Percentiles rank a stretch among this genome's conserved stretches.
phyloP scores from a whole-genome alignment of 176 grass and related monocot species.

The Rhynchospora breviuscula region DNA sequence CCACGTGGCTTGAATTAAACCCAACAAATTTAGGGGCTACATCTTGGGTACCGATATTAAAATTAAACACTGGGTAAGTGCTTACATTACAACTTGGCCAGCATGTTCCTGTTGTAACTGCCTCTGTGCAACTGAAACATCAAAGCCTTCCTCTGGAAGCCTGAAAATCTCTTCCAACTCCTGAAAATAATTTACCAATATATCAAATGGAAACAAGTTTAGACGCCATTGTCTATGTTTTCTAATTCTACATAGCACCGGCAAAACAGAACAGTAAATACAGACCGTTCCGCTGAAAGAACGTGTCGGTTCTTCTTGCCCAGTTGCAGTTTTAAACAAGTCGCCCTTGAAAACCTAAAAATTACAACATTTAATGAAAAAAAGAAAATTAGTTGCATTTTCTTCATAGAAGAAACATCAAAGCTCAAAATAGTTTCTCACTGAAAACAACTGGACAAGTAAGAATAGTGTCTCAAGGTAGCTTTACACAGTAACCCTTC shows the following conservation, averaged over 20 bases:
- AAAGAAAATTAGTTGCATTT: not conserved
- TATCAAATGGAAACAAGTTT: not conserved
- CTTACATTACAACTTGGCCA: constrained; percentile 52
- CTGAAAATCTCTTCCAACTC: constrained; percentile 76
- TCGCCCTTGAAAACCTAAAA: constrained; percentile 77
- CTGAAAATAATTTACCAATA: constrained; percentile 33
- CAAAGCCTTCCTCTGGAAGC: constrained; percentile 78
- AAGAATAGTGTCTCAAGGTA: too few species aligned
- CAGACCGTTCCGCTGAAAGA: constrained; percentile 85
- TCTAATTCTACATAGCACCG: constrained; percentile 11
- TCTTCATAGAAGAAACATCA: not conserved
- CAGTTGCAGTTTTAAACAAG: constrained; percentile 83
- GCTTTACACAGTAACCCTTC: too few species aligned
- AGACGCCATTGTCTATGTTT: constrained; percentile 14
- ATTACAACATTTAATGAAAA: not conserved
- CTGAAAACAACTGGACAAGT: too few species aligned
- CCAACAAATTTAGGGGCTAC: not conserved
- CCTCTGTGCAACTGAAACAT: constrained; percentile 71
- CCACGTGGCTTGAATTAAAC: constrained; percentile 7
- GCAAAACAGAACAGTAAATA: not conserved
- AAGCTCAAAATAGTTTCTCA: not conserved
- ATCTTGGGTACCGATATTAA: not conserved
- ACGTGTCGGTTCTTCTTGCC: constrained; percentile 83
- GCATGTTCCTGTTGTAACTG: constrained; percentile 87
- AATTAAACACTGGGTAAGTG: constrained; percentile 1